Base-by-base conservation (phyloP, 805 yeast genomes). In the Sugiyamaella lignohabitans region DNA sequence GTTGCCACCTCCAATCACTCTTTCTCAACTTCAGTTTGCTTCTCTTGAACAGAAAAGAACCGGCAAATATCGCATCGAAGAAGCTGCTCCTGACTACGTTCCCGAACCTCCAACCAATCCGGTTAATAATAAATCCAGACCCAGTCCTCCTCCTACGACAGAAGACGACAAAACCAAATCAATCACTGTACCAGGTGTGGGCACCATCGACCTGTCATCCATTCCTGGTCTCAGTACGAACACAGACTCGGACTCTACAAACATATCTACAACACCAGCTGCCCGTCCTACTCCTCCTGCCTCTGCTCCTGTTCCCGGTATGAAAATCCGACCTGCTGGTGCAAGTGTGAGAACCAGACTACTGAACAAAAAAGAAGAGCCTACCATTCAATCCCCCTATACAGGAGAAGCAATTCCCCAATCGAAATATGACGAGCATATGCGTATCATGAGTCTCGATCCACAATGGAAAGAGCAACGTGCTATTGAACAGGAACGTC, bases 401-500 rank as follows among this genome's bases (percentile, higher is more conserved):
- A 85, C 96, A 0, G 82, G 82, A 1, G 74, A 79, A 56, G 57
- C 73, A 59, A 74, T 89, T 1, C 83, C 89, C 0, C 93, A 84
- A 55, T 71, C 73, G 37, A 69, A 81, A 52, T 87, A 84, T 59
- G 60, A 65, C 36, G 75, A 73, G 51, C 97, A 91, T 61, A 69
- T 89, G 54, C 75, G 77, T 49, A 75, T 80, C 14, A 68, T 84
- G 46, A 68, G 86, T 32, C 66, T 89, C 39, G 95, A 89, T 63
- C 95, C 96, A 2, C 71, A 77, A 53, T 86, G 85, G 65, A 74
- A 78, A 53, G 79, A 78, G 47, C 87, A 87, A 61, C 80, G 78
- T 57, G 65, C 58, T 1, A 48, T 56, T 24, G 67, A 61, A 8
- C 62, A 56, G 21, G 59, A 60, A 11, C 61, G 68, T 18, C 52